Evolutionary conservation across 2,329 filamentous ascomycete genomes (phyloP), one percentile per base, ranked within the genome.

Genomic region (Aspergillus cejpii): DNA sequence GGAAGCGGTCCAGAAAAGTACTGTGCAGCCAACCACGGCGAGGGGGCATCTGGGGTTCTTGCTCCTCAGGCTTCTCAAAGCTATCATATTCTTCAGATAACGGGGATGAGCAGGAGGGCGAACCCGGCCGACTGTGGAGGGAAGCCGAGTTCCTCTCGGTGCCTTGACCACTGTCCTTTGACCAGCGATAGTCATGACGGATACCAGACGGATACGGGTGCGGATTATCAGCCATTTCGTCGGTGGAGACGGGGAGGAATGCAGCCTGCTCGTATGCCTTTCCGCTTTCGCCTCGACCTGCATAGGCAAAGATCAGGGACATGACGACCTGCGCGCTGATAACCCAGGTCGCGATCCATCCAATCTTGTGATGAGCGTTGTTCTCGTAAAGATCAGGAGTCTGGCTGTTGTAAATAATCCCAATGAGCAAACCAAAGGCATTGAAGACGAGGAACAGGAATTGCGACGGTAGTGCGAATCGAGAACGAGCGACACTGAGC

Each of bases 311-410:
- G 37, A 87, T 68, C 43, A 88, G 62, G 39, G 80, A 79, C 61
- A 94, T 71, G 29, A 84, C 57, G 12, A 84, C 75, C 69, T 95
- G 91, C 0, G 77, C 80, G 41, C 74, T 75, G 8, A 85, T 74
- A 3, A 90, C 73, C 74, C 80, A 85, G 2, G 85, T 91, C 23
- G 84, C 76, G 33, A 87, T 74, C 91, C 91, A 97, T 43, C 89
- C 89, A 34, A 91, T 76, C 64, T 86, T 89, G 70, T 89, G 83
- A 65, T 96, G 90, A n/a, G 84, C 79, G 61, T 94, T 94, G 61
- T 85, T 83, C 24, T 82, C 81, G 63, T 95, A 96, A 17, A 96
- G 71, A 60, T 95, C 87, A 1, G 89, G 88, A 0, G 88, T 94
- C 51, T 78, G 81, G 46, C 78, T 75, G 63, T 92, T 88, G 72